Conservation (phyloP, 176 grass and related monocot species). For the Musa schizocarpa region DNA sequence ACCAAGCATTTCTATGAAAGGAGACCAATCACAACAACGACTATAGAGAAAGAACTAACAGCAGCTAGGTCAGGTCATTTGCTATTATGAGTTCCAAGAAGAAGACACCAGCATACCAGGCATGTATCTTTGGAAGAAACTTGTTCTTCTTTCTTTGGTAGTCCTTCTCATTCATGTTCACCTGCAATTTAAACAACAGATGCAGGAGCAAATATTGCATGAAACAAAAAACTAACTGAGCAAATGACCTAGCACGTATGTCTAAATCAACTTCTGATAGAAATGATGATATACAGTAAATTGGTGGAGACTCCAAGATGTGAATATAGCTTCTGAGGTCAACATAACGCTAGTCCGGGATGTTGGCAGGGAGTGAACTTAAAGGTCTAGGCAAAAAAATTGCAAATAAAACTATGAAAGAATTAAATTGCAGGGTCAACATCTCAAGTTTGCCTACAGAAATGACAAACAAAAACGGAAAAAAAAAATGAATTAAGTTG, state of each 20-base stretch:
- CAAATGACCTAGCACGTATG: background rate
- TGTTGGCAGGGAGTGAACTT: no score
- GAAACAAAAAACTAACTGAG: background rate
- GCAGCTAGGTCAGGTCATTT: background rate
- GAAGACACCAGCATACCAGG: constrained; percentile 43
- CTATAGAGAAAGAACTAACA: background rate
- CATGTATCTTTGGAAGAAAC: constrained; percentile 91
- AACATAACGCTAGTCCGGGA: background rate
- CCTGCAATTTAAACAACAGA: constrained; percentile 46
- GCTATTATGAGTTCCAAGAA: background rate
- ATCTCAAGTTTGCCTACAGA: no score
- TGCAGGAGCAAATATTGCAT: constrained; percentile 6
- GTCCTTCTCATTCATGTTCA: constrained; percentile 98
- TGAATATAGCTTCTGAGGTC: background rate
- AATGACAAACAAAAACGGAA: no score
- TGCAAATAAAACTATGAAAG: no score
- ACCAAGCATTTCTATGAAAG: no score
- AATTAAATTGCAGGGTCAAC: no score
- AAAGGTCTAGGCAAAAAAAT: no score
- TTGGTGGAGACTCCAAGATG: no score
- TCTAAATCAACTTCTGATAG: background rate
- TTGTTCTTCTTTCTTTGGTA: constrained; percentile 99
- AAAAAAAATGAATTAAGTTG: no score
- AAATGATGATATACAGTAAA: no score
- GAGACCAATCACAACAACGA: background rate